Percentiles rank a stretch among this genome's conserved stretches.
phyloP scores from a whole-genome alignment of 1,284 basidiomycete species.

The Pisolithus thermaeus region DNA sequence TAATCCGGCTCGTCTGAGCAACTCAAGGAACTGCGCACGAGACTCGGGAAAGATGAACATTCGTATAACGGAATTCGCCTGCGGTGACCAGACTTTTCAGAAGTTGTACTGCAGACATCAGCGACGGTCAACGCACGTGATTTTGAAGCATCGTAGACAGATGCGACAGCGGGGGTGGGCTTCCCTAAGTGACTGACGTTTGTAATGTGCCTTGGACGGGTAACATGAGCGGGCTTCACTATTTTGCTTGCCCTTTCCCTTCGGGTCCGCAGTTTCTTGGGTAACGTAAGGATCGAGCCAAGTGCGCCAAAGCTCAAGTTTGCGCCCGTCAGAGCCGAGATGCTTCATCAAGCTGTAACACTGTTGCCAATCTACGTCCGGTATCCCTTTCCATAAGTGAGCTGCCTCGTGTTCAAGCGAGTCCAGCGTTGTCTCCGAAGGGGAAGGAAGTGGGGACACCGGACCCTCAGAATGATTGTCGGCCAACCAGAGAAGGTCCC shows the following conservation, averaged over 20 bases:
- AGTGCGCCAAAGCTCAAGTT: slow-evolving; percentile 63
- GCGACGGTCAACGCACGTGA: slow-evolving; percentile 45
- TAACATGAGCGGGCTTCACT: slow-evolving; percentile 33
- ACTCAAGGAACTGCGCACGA: slow-evolving; percentile 51
- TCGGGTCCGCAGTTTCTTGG: slow-evolving; percentile 13
- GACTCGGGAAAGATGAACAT: slow-evolving; percentile 69
- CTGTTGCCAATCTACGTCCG: slow-evolving; percentile 55
- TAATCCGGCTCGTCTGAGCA: slow-evolving; percentile 44
- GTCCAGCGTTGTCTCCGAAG: slow-evolving; percentile 8
- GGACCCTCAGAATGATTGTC: background rate
- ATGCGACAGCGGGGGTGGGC: slow-evolving; percentile 35
- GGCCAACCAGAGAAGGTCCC: slow-evolving; percentile 7
- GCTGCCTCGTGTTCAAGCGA: slow-evolving; percentile 29
- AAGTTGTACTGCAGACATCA: slow-evolving; percentile 4
- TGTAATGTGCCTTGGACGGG: slow-evolving; percentile 23
- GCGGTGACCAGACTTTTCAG: background rate
- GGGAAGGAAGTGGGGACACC: slow-evolving; percentile 3
- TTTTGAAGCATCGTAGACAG: slow-evolving; percentile 46
- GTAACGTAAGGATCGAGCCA: slow-evolving; percentile 44
- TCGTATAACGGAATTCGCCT: slow-evolving; percentile 53
- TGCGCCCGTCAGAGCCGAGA: slow-evolving; percentile 58
- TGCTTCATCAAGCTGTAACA: slow-evolving; percentile 47
- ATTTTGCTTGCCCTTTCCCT: slow-evolving; percentile 37
- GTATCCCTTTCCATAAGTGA: slow-evolving; percentile 37
- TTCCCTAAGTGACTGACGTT: background rate